These are phyloP conservation scores for Dacryopinax spathularia DNA, from an alignment of 768 basidiomycete species.

Conservation along the genomic window DNA sequence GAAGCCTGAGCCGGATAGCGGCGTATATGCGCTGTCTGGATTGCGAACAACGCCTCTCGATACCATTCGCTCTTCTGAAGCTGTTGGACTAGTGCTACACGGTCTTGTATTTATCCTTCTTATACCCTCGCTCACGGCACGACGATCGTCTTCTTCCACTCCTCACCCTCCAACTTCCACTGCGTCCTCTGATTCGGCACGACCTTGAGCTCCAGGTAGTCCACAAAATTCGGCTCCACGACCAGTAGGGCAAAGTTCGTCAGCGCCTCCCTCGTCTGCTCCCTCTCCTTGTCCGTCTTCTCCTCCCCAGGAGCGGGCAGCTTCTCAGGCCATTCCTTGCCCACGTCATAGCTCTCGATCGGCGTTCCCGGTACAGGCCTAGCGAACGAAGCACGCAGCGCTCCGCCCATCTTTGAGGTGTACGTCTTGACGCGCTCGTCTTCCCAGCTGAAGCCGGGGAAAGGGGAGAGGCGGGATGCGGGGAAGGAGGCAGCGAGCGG, in stretches of 20 bases:
- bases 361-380: conserved; percentile 49
- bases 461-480: conserved; percentile 12
- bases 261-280: conserved; percentile 40
- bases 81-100: not conserved
- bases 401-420: conserved; percentile 36
- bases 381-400: conserved; percentile 60
- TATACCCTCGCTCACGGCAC: conserved; percentile 36
- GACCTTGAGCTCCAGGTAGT: conserved; percentile 47
- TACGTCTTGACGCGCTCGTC: conserved; percentile 45
- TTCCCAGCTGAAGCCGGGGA: conserved; percentile 30
- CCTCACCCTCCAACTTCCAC: conserved; percentile 29
- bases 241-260: conserved; percentile 57
- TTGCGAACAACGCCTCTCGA: not conserved
- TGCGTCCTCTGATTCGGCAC: conserved; percentile 44
- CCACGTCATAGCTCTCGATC: conserved; percentile 37
- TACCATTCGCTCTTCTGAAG: not conserved
- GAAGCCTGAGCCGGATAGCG: not conserved
- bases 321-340: conserved; percentile 42
- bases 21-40: not conserved
- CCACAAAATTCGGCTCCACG: conserved; percentile 56
- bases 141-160: conserved; percentile 48
- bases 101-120: not conserved
- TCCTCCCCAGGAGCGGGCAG: conserved; percentile 33
- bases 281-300: conserved; percentile 32
- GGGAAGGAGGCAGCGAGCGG: conserved; percentile 26